Conservation (phyloP, 1,284 basidiomycete genomes). For the Microbotryomycetes sp. region DNA sequence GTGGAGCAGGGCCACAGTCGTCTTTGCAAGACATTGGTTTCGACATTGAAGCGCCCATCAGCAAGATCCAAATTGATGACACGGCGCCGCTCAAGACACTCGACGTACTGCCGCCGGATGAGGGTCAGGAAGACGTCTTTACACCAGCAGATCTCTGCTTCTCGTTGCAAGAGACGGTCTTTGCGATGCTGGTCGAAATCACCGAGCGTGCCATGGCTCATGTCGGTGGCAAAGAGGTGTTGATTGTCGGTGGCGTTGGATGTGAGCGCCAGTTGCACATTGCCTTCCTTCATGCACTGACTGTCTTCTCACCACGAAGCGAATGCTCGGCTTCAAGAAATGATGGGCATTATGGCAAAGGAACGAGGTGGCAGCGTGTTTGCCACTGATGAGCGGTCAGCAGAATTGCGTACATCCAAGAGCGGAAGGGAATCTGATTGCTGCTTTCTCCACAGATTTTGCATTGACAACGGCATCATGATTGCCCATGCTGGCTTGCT, state of each 20-base stretch:
- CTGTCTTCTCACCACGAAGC: constrained; percentile 46
- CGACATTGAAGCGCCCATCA: neutral
- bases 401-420: no score
- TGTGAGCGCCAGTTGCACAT: constrained; percentile 52
- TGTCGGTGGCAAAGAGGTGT: constrained; percentile 88
- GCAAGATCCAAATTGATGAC: neutral
- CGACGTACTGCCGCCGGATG: constrained; percentile 39
- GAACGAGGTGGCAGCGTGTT: constrained; percentile 87
- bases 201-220: constrained; percentile 99
- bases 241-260: constrained; percentile 98
- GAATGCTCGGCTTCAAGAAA: constrained; percentile 86
- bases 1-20: neutral
- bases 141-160: constrained; percentile 94
- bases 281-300: neutral
- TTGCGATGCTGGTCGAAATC: constrained; percentile 98
- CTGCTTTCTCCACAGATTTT: constrained; percentile 57
- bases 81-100: neutral
- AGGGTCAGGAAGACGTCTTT: constrained; percentile 57
- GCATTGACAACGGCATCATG: constrained; percentile 99
- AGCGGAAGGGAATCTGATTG: neutral
- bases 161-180: constrained; percentile 93
- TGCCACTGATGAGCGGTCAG: constrained; percentile 88
- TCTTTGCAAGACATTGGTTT: neutral
- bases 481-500: constrained; percentile 93
- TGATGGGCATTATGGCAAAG: constrained; percentile 96